These are phyloP conservation scores for Raffaelea arxii DNA, from an alignment of 2,329 filamentous ascomycete genomes.

Conservation along the genomic window DNA sequence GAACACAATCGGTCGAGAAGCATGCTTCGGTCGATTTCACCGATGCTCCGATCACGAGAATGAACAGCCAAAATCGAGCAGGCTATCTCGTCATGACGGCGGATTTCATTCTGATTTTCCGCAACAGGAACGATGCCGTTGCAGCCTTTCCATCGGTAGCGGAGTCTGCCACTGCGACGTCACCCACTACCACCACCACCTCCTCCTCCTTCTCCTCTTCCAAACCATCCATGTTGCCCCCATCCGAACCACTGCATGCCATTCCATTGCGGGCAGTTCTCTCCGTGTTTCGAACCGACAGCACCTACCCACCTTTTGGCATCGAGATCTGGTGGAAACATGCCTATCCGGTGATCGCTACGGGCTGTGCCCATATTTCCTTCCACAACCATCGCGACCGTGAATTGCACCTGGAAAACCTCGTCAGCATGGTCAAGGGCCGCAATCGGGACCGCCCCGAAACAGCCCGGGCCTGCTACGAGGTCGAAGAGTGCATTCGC, in stretches of 20 bases:
- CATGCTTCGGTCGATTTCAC: slow-evolving; percentile 34
- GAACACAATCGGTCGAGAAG: slow-evolving; percentile 20
- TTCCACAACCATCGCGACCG: slow-evolving; percentile 39
- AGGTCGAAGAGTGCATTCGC: slow-evolving; percentile 36
- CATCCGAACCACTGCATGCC: slow-evolving; percentile 25
- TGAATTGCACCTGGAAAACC: slow-evolving; percentile 38
- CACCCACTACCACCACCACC: background rate
- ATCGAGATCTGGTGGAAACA: slow-evolving; percentile 49
- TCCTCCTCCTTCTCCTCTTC: no score
- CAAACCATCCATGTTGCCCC: slow-evolving; percentile 10
- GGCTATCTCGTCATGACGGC: slow-evolving; percentile 44
- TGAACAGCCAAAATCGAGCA: slow-evolving; percentile 38
- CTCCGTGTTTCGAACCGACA: slow-evolving; percentile 42
- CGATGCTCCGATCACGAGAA: slow-evolving; percentile 26
- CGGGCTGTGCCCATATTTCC: slow-evolving; percentile 37
- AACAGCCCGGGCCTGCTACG: slow-evolving; percentile 30
- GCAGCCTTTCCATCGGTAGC: slow-evolving; percentile 31
- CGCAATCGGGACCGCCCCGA: slow-evolving; percentile 21
- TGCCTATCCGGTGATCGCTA: slow-evolving; percentile 31
- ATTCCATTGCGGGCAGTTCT: slow-evolving; percentile 42
- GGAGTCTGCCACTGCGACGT: slow-evolving; percentile 14
- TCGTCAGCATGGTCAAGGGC: slow-evolving; percentile 27
- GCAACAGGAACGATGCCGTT: slow-evolving; percentile 34
- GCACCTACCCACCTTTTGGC: slow-evolving; percentile 37
- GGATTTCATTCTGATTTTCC: slow-evolving; percentile 40